Percentiles rank a stretch among this genome's conserved stretches.
These are phyloP conservation scores for Suhomyces prunicola DNA, from an alignment of 805 yeast species.

Conservation along the genomic window DNA sequence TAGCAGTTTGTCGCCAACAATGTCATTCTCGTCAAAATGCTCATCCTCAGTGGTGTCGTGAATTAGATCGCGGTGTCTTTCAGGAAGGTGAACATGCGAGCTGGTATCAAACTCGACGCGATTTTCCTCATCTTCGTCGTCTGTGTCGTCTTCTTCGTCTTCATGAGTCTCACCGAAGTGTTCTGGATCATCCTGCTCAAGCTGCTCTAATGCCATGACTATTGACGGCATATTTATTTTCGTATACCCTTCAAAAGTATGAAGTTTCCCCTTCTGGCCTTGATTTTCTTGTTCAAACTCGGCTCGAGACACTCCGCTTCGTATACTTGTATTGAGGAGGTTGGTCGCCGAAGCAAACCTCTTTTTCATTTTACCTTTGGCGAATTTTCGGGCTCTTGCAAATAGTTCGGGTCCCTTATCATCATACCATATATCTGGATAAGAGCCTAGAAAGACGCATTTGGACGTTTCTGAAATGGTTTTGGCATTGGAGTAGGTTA, in stretches of 20 bases:
- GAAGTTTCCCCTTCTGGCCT: conserved; percentile 3
- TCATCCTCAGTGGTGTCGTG: not conserved
- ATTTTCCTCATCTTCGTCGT: not conserved
- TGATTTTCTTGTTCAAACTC: conserved; percentile 3
- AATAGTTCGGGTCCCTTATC: conserved; percentile 30
- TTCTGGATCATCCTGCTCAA: not conserved
- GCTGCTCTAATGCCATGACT: not conserved
- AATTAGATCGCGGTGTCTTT: not conserved
- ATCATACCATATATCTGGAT: conserved; percentile 56
- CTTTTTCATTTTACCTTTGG: conserved; percentile 9
- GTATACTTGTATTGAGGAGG: conserved; percentile 5
- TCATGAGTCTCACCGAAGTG: not conserved
- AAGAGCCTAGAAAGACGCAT: conserved; percentile 51
- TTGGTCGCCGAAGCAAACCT: conserved; percentile 5
- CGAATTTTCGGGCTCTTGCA: conserved; percentile 9
- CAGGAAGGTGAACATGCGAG: not conserved
- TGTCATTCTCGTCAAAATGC: not conserved
- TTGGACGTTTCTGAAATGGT: conserved; percentile 49
- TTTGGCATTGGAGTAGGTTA: conserved; percentile 49
- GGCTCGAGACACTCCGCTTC: not conserved
- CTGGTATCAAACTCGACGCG: not conserved
- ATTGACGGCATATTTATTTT: not conserved
- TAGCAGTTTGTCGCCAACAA: not conserved
- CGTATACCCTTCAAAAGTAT: conserved; percentile 3
- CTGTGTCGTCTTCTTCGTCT: not conserved